phyloP scores from a whole-genome alignment of 2,329 filamentous ascomycete genomes.

The Colletotrichum sp. region DNA sequence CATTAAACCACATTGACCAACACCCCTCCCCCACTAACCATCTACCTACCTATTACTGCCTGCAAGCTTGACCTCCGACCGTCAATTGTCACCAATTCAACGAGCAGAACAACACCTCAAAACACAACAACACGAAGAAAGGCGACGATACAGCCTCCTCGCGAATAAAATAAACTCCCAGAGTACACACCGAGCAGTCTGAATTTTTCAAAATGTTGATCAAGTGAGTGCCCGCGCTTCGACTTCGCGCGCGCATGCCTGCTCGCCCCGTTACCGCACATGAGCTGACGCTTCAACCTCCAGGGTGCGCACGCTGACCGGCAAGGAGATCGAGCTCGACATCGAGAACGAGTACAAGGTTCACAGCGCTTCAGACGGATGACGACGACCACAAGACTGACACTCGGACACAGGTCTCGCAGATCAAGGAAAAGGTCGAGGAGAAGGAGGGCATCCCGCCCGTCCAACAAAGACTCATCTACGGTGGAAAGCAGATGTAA shows the following conservation, averaged over 20 bases:
- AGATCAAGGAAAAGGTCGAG: slow-evolving; percentile 99
- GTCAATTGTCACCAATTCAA: not conserved
- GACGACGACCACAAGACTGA: not conserved
- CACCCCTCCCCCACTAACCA: slow-evolving; percentile 17
- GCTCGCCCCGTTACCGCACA: not conserved
- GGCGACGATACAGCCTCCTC: not conserved
- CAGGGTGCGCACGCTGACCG: slow-evolving; percentile 96
- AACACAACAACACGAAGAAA: not conserved
- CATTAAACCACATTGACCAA: not conserved
- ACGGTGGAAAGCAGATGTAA: slow-evolving; percentile 97
- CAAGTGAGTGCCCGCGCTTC: slow-evolving; percentile 47
- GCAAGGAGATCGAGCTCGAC: slow-evolving; percentile 98
- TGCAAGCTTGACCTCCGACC: not conserved
- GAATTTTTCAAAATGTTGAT: slow-evolving; percentile 46
- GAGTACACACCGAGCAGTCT: not conserved
- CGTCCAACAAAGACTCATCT: slow-evolving; percentile 95
- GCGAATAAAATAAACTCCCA: not conserved
- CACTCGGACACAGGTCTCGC: slow-evolving; percentile 69
- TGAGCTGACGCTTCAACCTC: not conserved
- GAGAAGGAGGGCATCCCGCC: slow-evolving; percentile 99
- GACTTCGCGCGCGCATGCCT: not conserved
- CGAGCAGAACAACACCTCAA: not conserved
- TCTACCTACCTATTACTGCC: not conserved
- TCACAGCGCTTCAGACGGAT: slow-evolving; percentile 24
- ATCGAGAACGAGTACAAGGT: slow-evolving; percentile 96